phyloP scores from a whole-genome alignment of 495 filamentous ascomycete genomes.

The Neurospora hispaniola region DNA sequence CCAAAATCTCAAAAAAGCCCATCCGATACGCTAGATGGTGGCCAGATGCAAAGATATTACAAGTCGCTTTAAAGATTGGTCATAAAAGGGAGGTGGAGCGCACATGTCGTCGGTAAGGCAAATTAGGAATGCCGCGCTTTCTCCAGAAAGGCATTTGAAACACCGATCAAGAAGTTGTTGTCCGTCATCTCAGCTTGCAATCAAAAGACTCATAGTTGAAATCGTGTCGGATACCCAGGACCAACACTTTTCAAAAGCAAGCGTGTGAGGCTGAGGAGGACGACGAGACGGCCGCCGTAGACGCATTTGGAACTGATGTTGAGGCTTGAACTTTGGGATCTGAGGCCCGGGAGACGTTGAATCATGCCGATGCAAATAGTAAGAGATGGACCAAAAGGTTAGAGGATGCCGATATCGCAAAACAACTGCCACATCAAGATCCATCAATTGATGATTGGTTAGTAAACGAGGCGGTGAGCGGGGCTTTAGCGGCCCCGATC shows the following conservation, averaged over 20 bases:
- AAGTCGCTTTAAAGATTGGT: background rate
- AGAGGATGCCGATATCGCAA: background rate
- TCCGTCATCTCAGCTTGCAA: background rate
- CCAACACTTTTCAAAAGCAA: background rate
- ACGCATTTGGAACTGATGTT: background rate
- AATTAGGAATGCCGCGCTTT: background rate
- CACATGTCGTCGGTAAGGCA: background rate
- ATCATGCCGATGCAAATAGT: background rate
- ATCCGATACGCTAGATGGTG: background rate
- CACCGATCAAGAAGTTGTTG: background rate
- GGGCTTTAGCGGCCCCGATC: background rate
- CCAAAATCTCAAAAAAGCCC: background rate
- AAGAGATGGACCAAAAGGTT: background rate
- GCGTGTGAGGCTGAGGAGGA: background rate
- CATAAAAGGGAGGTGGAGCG: background rate
- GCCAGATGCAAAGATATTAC: background rate
- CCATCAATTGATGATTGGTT: background rate
- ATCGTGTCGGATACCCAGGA: background rate
- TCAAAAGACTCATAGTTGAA: background rate
- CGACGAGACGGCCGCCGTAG: background rate
- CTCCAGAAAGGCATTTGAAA: background rate
- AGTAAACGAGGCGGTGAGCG: background rate
- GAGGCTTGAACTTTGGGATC: background rate
- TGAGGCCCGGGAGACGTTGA: background rate
- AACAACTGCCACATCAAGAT: background rate